These are phyloP conservation scores for Warburgia ugandensis DNA, from an alignment of 164 flowering plant species.

Conservation along the genomic window DNA sequence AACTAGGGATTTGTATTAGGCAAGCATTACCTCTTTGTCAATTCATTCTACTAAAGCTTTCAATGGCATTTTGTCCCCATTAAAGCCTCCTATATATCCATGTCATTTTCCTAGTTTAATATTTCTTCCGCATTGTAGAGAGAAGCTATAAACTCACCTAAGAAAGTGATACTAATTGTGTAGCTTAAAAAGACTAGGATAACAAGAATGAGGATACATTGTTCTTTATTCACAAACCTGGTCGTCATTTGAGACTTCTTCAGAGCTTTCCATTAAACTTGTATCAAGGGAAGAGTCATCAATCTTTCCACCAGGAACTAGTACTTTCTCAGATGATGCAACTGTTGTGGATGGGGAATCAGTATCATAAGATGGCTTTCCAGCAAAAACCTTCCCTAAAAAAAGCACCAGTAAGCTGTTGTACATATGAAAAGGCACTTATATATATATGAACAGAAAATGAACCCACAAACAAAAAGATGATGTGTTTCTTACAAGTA, in stretches of 20 bases:
- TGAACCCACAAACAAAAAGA: background rate
- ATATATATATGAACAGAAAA: background rate
- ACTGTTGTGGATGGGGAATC: slow-evolving; percentile 43
- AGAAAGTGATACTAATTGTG: background rate
- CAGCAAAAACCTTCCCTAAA: slow-evolving; percentile 71
- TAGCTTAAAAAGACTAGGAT: background rate
- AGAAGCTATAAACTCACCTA: background rate
- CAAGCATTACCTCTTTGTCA: too few species aligned
- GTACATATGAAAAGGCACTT: background rate
- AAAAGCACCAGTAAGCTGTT: background rate
- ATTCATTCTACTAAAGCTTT: too few species aligned
- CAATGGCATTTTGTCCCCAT: background rate
- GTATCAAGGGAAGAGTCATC: slow-evolving; percentile 41
- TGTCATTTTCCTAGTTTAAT: background rate
- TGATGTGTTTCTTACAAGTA: background rate
- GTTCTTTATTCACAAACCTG: slow-evolving; percentile 32
- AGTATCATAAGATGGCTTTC: slow-evolving; percentile 44
- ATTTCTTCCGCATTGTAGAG: background rate
- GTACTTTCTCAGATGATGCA: slow-evolving; percentile 60
- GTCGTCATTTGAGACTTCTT: slow-evolving; percentile 27
- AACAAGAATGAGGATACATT: background rate
- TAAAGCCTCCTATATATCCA: background rate
- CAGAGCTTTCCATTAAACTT: slow-evolving; percentile 33
- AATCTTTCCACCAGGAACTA: slow-evolving; percentile 59
- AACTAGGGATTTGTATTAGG: too few species aligned